These are phyloP conservation scores for Candida fluviatilis DNA, from an alignment of 805 yeast species.

Conservation along the genomic window DNA sequence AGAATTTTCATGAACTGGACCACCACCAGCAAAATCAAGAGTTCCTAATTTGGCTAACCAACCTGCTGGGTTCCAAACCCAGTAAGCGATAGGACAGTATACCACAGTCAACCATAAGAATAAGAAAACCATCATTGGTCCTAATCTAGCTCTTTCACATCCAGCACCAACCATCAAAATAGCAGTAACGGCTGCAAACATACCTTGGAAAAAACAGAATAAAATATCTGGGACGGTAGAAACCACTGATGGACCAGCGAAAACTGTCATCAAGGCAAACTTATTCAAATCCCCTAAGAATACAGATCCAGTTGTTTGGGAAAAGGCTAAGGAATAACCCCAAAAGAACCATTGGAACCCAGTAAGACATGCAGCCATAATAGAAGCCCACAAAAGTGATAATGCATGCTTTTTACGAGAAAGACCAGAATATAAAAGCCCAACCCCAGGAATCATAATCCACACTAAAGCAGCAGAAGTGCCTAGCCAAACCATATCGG, in stretches of 20 bases:
- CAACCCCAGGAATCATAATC: conserved; percentile 97
- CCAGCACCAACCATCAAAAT: conserved; percentile 97
- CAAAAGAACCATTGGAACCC: conserved; percentile 97
- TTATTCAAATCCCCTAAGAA: conserved; percentile 80
- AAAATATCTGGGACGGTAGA: conserved; percentile 82
- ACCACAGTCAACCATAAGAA: conserved; percentile 94
- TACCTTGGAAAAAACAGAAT: conserved; percentile 89
- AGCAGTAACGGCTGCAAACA: conserved; percentile 94
- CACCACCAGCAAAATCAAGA: conserved; percentile 97
- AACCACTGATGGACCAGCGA: conserved; percentile 74
- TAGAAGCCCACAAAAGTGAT: conserved; percentile 88
- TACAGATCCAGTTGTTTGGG: conserved; percentile 50
- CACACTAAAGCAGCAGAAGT: conserved; percentile 78
- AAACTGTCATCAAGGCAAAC: conserved; percentile 74
- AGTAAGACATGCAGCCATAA: conserved; percentile 81
- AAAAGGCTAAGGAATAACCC: conserved; percentile 91
- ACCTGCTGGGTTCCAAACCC: conserved; percentile 96
- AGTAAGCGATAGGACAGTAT: conserved; percentile 92
- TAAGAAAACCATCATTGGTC: conserved; percentile 93
- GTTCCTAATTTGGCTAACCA: conserved; percentile 85
- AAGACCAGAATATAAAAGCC: conserved; percentile 86
- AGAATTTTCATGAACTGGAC: conserved; percentile 93
- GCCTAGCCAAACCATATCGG: conserved; percentile 84
- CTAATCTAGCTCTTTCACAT: conserved; percentile 92
- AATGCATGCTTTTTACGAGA: conserved; percentile 95